Percentiles rank a stretch among this genome's conserved stretches.
Evolutionary conservation across 2,329 filamentous ascomycete species (phyloP).

Genomic region (Lachnellula willkommii): DNA sequence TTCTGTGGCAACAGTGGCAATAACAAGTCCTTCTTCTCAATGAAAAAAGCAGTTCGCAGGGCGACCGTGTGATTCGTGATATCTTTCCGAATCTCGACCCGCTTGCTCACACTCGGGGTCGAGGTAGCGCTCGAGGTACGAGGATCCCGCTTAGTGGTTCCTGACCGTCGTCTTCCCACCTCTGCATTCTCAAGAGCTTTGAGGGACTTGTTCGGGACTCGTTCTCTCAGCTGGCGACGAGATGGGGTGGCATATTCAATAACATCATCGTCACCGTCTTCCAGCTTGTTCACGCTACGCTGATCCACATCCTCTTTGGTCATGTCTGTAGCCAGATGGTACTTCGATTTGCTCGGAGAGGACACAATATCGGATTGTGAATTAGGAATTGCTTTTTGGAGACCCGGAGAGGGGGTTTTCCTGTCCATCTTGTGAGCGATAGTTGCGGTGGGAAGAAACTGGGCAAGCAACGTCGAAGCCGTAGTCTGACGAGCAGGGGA

Average conservation of each 20-base stretch:
- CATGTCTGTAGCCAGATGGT: no score
- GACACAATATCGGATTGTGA: not conserved
- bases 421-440: constrained; percentile 27
- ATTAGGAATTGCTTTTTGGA: not conserved
- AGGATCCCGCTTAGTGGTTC: constrained; percentile 5
- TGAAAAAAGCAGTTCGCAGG: constrained; percentile 30
- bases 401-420: not conserved
- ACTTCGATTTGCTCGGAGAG: not conserved
- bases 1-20: constrained; percentile 30
- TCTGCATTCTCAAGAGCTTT: constrained; percentile 23
- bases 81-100: constrained; percentile 26
- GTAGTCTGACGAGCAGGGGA: constrained; percentile 9
- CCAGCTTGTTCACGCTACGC: constrained; percentile 6
- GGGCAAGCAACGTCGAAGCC: constrained; percentile 25
- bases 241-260: constrained; percentile 15
- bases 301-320: constrained; percentile 1
- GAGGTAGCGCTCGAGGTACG: not conserved
- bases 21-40: constrained; percentile 32
- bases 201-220: constrained; percentile 21
- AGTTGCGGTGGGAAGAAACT: constrained; percentile 24
- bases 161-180: constrained; percentile 1
- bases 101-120: constrained; percentile 23
- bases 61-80: constrained; percentile 27
- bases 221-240: constrained; percentile 14
- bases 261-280: constrained; percentile 6